Percentiles rank a stretch among this genome's conserved stretches.
phyloP scores from a whole-genome alignment of 371 early-diverging fungal genomes.

The Conidiobolus incongruus region DNA sequence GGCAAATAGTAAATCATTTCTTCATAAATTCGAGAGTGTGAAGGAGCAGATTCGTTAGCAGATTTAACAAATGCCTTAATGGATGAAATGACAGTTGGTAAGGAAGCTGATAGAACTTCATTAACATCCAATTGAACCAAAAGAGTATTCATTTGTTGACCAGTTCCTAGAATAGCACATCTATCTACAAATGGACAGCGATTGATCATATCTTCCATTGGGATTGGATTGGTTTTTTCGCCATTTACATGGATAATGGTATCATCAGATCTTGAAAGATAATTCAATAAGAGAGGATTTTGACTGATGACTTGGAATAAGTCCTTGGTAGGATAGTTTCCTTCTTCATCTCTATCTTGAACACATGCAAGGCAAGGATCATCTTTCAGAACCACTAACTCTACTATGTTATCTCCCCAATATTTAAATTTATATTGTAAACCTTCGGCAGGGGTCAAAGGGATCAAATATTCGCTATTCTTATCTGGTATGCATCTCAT shows the following conservation, averaged over 20 bases:
- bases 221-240: slow-evolving; percentile 1
- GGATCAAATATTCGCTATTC: no score
- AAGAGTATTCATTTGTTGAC: background rate
- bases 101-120: background rate
- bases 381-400: background rate
- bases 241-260: slow-evolving; percentile 1
- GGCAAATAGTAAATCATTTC: background rate
- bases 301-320: background rate
- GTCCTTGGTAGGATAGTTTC: background rate
- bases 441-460: no score
- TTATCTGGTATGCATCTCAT: no score
- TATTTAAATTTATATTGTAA: no score
- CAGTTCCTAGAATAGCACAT: background rate
- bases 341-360: background rate
- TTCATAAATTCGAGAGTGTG: background rate
- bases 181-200: background rate
- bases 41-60: background rate
- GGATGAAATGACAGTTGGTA: background rate
- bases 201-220: background rate
- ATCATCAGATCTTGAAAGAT: background rate
- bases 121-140: background rate
- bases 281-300: background rate
- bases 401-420: no score
- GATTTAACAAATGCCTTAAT: background rate
- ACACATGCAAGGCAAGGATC: background rate